These are phyloP conservation scores for Candida germanica DNA, from an alignment of 805 yeast genomes.

Conservation along the genomic window DNA sequence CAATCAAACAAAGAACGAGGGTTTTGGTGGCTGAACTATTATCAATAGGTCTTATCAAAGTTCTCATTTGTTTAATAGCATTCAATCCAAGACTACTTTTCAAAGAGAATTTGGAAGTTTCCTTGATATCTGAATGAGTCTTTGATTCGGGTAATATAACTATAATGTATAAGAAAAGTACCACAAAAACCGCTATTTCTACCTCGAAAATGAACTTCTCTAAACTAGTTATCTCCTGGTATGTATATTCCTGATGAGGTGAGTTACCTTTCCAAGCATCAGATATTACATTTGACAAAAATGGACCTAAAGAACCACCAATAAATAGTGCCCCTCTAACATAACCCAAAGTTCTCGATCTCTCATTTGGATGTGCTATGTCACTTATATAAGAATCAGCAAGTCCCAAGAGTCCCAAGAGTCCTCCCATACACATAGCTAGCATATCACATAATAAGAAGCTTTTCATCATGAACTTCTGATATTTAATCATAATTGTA, in stretches of 20 bases:
- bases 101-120: neutral
- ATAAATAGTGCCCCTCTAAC: constrained; percentile 57
- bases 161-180: constrained; percentile 24
- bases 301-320: constrained; percentile 65
- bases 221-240: too few species aligned
- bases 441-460: constrained; percentile 46
- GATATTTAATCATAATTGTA: constrained; percentile 22
- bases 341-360: constrained; percentile 59
- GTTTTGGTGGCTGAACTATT: neutral
- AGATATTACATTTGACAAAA: constrained; percentile 41
- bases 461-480: constrained; percentile 27
- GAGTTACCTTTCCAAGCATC: neutral
- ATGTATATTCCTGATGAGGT: too few species aligned
- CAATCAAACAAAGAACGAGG: constrained; percentile 25
- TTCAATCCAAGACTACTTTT: neutral
- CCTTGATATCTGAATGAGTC: too few species aligned
- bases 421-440: constrained; percentile 59
- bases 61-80: constrained; percentile 1
- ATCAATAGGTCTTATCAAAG: neutral
- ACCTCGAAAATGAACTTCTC: constrained; percentile 31
- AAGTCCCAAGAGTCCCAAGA: constrained; percentile 51
- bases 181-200: constrained; percentile 30
- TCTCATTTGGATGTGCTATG: constrained; percentile 56
- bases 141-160: constrained; percentile 61
- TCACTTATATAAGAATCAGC: constrained; percentile 72